A percentile compares a stretch with the other conserved stretches of the same genome.
Conservation (phyloP, 2,329 filamentous ascomycete genomes). For the Parascedosporium putredinis region DNA sequence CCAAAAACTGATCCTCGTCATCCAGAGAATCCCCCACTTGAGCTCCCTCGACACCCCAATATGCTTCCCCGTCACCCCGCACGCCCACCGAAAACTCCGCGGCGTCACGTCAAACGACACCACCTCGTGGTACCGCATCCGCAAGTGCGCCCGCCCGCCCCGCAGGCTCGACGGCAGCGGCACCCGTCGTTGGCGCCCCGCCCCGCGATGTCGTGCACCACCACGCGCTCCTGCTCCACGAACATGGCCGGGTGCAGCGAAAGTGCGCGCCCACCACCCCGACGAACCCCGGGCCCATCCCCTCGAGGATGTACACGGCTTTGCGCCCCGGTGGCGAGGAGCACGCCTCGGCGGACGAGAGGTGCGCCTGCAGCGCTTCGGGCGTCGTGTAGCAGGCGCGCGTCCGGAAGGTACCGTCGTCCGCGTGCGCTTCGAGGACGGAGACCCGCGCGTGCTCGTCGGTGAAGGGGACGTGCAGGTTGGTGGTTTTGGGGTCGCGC, state of each 20-base stretch:
- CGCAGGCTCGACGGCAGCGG: constrained; percentile 14
- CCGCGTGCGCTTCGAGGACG: constrained; percentile 12
- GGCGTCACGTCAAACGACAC: constrained; percentile 13
- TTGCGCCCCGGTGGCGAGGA: neutral
- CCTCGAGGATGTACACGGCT: constrained; percentile 16
- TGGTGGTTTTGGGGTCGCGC: constrained; percentile 14
- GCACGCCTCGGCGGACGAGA: neutral
- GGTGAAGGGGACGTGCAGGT: constrained; percentile 12
- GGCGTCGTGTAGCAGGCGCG: constrained; percentile 6
- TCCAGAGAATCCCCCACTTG: constrained; percentile 9
- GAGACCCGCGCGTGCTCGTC: constrained; percentile 8
- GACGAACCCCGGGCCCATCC: constrained; percentile 14
- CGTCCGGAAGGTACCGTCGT: neutral
- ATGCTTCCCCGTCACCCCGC: constrained; percentile 15
- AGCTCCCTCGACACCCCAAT: constrained; percentile 14
- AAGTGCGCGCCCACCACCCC: constrained; percentile 14
- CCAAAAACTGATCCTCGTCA: constrained; percentile 12
- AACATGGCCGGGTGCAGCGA: constrained; percentile 16
- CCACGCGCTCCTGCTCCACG: constrained; percentile 17
- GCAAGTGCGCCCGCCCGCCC: constrained; percentile 10
- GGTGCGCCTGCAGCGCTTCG: neutral
- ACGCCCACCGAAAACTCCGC: constrained; percentile 15
- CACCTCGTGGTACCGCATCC: constrained; percentile 16
- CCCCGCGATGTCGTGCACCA: constrained; percentile 14
- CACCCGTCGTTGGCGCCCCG: constrained; percentile 15